These are phyloP conservation scores for Yamadazyma blattariae DNA, from an alignment of 1,139 yeast genomes.

Conservation along the genomic window DNA sequence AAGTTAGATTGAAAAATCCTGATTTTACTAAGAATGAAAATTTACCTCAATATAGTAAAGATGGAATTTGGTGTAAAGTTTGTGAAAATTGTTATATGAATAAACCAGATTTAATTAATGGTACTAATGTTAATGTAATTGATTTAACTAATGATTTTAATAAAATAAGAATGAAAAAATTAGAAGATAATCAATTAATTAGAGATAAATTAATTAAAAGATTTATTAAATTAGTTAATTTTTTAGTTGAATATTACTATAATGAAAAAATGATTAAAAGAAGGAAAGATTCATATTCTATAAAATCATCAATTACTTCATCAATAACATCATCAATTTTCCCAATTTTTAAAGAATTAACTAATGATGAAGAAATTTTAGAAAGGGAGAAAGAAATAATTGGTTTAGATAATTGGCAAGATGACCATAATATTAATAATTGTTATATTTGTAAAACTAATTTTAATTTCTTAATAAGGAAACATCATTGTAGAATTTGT, in stretches of 20 bases:
- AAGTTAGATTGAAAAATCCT: constrained; percentile 45
- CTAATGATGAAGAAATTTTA: constrained; percentile 2
- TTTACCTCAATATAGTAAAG: constrained; percentile 31
- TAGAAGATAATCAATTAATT: constrained; percentile 45
- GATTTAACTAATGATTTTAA: constrained; percentile 50
- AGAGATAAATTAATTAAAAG: constrained; percentile 63
- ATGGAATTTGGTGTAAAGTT: constrained; percentile 69
- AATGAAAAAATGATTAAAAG: neutral
- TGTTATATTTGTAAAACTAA: constrained; percentile 64
- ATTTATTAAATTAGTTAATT: constrained; percentile 43
- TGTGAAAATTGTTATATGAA: constrained; percentile 59
- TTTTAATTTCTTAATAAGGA: constrained; percentile 62
- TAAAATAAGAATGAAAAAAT: constrained; percentile 33
- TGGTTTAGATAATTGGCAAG: constrained; percentile 58
- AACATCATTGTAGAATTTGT: constrained; percentile 88
- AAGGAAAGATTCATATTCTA: neutral
- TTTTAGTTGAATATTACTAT: constrained; percentile 12
- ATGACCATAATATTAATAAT: constrained; percentile 44
- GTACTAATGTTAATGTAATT: constrained; percentile 30
- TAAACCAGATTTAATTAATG: constrained; percentile 54
- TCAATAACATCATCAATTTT: neutral
- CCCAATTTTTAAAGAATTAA: constrained; percentile 1
- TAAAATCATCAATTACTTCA: too few species aligned
- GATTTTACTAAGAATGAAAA: constrained; percentile 18
- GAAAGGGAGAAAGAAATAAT: constrained; percentile 34